Evolutionary conservation across 225 moss, liverwort and hornwort genomes (phyloP), one percentile per base, ranked within the genome.

Genomic region (Polytrichum formosum): DNA sequence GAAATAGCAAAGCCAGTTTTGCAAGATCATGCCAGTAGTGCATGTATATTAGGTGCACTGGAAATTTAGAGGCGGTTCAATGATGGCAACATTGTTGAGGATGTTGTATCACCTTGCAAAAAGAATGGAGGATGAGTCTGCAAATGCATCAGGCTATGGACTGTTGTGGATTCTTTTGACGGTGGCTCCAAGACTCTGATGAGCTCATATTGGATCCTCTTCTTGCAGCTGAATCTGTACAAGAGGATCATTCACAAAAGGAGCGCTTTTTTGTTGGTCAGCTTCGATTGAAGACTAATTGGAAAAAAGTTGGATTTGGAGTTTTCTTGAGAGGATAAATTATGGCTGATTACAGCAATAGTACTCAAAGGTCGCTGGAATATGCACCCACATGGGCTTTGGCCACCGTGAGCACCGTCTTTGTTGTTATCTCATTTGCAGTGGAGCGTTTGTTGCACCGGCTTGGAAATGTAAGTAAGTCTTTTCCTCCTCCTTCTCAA

Each of bases 341-440:
- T 56, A 83, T 84, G 83, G 83, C 77, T 67, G 67, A 66, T 25
- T 71, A 59, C 65, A 23, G 74, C 37, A 73, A 70, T 54, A 62
- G 53, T 9, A n/a, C 2, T 58, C 5, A 25, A 63, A 74, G 84
- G 28, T 61, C 79, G 22, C 71, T 88, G 61, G 88, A 84, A 72
- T 79, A 64, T 59, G 85, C 85, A 0, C 84, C 85, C 1, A 56
- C 85, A 13, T 88, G 88, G 88, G 74, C 69, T 0, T 68, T 88
- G 27, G 73, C 82, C 1, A 16, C 63, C 1, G 82, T 88, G 22
- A 64, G 81, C 10, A 27, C 72, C 2, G 69, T 65, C 35, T 81
- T 88, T 35, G 64, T 88, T 29, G 5, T 84, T 27, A 64, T 85
- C 68, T 88, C 82, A 35, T 55, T 88, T n/a, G 70, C 37, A 8